Base-by-base conservation (phyloP, 768 basidiomycete genomes). In the Pholiota microspora region DNA sequence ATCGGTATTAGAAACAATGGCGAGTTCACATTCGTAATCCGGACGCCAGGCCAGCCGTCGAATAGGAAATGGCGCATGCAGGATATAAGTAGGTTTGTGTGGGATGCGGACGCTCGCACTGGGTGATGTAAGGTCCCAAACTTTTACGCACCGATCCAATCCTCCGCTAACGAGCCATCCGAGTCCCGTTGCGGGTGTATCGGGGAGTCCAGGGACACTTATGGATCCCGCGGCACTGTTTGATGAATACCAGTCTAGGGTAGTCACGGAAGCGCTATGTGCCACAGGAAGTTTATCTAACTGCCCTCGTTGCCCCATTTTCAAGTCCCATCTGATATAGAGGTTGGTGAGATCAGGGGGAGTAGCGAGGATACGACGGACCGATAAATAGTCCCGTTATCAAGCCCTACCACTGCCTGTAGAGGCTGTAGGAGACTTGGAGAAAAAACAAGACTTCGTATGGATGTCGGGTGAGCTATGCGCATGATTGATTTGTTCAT, bases 91-190 rank as follows among this genome's bases (percentile, higher is more conserved):
- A 4, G 89, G 85, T 53, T 81, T 82, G 52, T 78, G 81, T 0
- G 81, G 76, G 38, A 89, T 82, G 59, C 82, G 86, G 0, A 74
- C 61, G 9, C 60, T 67, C 5, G 69, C 63, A 9, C 65, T 64
- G 12, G 81, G 74, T 0, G 73, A 66, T 0, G 80, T 77, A 9
- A 92, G 75, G 62, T 90, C 84, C 91, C 91, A 93, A 0, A 91
- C 89, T 74, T 92, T 92, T 47, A 92, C 89, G 25, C 79, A 84
- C 31, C 84, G 82, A 69, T 94, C 92, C 27, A 93, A 71, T 0
- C 90, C 88, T 10, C 85, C 89, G 50, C 88, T 92, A 4, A 83
- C 85, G 18, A 94, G 77, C 89, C 90, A 94, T 1, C 89, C 88
- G 24, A 78, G 67, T 5, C 77, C 74, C 18, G 60, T 71, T 4